Evolutionary conservation across 2,329 filamentous ascomycete genomes (phyloP), one percentile per base, ranked within the genome.

Genomic region (Trichoderma koningii): DNA sequence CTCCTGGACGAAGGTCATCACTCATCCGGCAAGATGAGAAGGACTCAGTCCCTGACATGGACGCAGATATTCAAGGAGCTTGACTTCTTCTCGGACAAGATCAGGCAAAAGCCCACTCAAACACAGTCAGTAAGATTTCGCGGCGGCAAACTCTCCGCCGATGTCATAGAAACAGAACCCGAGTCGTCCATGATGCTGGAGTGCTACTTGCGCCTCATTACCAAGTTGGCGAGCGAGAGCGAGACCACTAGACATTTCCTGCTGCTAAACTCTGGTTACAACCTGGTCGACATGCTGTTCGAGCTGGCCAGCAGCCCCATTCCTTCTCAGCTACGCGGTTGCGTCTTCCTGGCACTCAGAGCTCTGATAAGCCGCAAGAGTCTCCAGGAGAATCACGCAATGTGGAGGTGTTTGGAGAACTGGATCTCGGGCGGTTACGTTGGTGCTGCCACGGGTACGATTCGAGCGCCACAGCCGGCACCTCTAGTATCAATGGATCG

Each of bases 141-240:
- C 67, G 76, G 83, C 62, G 83, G 84, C 53, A 89, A 91, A 74
- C 80, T 85, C 52, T 80, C 85, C 50, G 81, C 81, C 19, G 88
- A 90, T 51, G 84, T 89, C 66, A 87, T 92, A 66, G 93, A 96
- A 74, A 83, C 84, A 30, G 94, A 97, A 73, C 91, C 93, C 4
- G 96, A 99, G 76, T 96, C 92, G 47, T 89, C 90, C n/a, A 91
- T 97, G 78, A 97, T 99, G 92, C 83, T 99, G 30, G 93, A 97
- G 73, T 94, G 92, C 70, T 98, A 98, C 74, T 82, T 99, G 60
- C 88, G 94, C 34, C 83, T 99, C 5, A 90, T 97, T 71, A 87
- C 92, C 3, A 92, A 96, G 75, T 81, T 99, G 10, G 89, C 89
- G 67, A 83, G 85, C 23, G 87, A 94, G 73, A 97, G 92, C 72